Base-by-base conservation (phyloP, 108 stramenopile genomes). In the Seminavis robusta region DNA sequence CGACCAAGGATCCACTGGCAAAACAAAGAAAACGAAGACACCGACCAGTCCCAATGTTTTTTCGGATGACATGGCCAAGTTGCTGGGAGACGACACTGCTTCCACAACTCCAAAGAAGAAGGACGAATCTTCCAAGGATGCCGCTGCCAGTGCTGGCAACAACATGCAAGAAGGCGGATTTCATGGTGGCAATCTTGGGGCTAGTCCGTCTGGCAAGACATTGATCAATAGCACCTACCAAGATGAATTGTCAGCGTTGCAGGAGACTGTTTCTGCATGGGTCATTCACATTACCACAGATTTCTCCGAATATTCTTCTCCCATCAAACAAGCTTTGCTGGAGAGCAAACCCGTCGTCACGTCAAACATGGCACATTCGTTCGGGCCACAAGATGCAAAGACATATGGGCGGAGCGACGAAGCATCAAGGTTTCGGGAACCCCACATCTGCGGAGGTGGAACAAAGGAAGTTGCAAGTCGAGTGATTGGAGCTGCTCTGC, bases 311-410 rank as follows among this genome's bases (percentile, higher is more conserved):
- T 74, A 88, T 42, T 85, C 92, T 5, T 88, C 92, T 21, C 76
- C 81, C 33, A 58, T 68, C 17, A 96, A 96, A 59, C 88, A 80
- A 33, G 90, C 92, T 27, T 63, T 98, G 42, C 68, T 97, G 40
- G 44, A n/a, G n/a, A n/a, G n/a, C n/a, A n/a, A 53, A n/a, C 95
- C 94, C 33, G 47, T 76, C 4, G 74, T 69, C 28, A 92, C 40
- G 65, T 96, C 94, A 74, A 95, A 98, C 55, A 98, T 86, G 10
- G 79, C 83, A 30, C 88, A 89, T 64, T 96, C 94, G 64, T 94
- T 95, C 2, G 75, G 69, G 42, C 94, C 94, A 33, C 74, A 74
- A 16, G 92, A 93, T 21, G 84, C 88, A 61, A 95, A 93, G 8
- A 94, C 66, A 52, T 86, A 85, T 19, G 94, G 97, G 0, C 81